phyloP scores from a whole-genome alignment of 768 basidiomycete genomes.

The Suillus subaureus region DNA sequence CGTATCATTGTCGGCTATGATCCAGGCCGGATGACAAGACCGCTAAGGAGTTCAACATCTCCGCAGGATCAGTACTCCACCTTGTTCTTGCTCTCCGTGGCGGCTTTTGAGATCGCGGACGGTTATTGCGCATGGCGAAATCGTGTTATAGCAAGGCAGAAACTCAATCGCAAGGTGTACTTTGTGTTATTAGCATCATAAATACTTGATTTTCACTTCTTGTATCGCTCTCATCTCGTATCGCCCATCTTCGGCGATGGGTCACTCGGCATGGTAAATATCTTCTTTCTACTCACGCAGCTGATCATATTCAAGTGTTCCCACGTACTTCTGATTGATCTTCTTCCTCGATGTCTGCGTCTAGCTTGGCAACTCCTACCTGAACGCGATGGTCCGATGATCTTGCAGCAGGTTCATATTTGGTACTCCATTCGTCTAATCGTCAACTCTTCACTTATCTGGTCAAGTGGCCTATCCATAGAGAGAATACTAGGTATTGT shows the following conservation, averaged over 20 bases:
- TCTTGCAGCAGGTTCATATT: background rate
- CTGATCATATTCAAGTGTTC: background rate
- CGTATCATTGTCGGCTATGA: constrained; percentile 8
- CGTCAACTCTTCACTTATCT: background rate
- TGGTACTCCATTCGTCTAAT: background rate
- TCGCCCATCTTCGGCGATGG: background rate
- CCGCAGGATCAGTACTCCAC: constrained; percentile 86
- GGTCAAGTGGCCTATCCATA: background rate
- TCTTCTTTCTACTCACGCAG: background rate
- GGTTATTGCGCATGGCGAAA: background rate
- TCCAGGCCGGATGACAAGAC: constrained; percentile 89
- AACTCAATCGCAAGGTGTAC: constrained; percentile 2
- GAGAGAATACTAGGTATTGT: background rate
- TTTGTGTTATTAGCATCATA: constrained; percentile 21
- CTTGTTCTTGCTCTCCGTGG: constrained; percentile 95
- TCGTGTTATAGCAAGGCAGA: constrained; percentile 9
- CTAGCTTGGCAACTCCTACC: background rate
- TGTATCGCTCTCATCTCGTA: background rate
- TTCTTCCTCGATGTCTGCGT: background rate
- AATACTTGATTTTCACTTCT: constrained; percentile 3
- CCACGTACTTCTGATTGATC: background rate
- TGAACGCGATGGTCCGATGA: background rate
- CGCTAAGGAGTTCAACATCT: constrained; percentile 80
- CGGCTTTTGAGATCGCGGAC: constrained; percentile 50
- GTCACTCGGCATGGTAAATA: background rate